Evolutionary conservation across 2,329 filamentous ascomycete genomes (phyloP).

Genomic region (Leptosphaerulina australis): DNA sequence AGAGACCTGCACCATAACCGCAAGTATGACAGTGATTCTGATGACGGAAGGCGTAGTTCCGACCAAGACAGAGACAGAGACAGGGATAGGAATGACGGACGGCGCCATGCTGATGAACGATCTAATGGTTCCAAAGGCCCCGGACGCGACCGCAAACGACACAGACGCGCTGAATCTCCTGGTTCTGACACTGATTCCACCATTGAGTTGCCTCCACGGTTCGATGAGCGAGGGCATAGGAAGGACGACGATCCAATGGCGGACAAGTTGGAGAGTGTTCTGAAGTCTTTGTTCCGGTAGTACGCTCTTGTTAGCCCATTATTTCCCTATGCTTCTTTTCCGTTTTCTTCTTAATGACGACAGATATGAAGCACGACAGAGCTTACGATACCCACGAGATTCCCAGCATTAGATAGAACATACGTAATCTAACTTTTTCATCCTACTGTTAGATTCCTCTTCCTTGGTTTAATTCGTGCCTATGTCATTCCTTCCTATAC

Average conservation of each 20-base stretch:
- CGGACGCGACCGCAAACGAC: constrained; percentile 25
- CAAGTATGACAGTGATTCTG: constrained; percentile 4
- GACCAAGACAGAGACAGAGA: constrained; percentile 19
- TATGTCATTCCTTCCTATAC: not conserved
- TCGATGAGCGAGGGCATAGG: constrained; percentile 41
- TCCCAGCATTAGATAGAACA: constrained; percentile 8
- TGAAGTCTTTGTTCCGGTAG: constrained; percentile 40
- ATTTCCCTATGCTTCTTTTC: not conserved
- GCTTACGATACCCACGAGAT: constrained; percentile 16
- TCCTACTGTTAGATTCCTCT: not conserved
- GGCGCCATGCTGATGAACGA: constrained; percentile 18
- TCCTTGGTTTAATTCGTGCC: not conserved
- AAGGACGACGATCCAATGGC: constrained; percentile 43
- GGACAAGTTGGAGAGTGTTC: constrained; percentile 43
- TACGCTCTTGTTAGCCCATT: not conserved
- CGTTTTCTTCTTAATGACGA: not conserved
- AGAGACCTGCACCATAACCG: constrained; percentile 19
- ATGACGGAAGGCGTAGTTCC: constrained; percentile 18
- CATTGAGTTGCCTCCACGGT: constrained; percentile 46
- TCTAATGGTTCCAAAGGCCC: constrained; percentile 26
- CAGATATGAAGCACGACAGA: constrained; percentile 2
- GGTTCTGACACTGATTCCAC: constrained; percentile 41
- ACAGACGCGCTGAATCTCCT: constrained; percentile 32
- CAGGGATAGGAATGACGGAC: constrained; percentile 7
- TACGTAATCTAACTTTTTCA: constrained; percentile 3